A percentile compares a stretch with the other conserved stretches of the same genome.
Conservation (phyloP, 2,329 filamentous ascomycete genomes). For the Claviceps pazoutovae region DNA sequence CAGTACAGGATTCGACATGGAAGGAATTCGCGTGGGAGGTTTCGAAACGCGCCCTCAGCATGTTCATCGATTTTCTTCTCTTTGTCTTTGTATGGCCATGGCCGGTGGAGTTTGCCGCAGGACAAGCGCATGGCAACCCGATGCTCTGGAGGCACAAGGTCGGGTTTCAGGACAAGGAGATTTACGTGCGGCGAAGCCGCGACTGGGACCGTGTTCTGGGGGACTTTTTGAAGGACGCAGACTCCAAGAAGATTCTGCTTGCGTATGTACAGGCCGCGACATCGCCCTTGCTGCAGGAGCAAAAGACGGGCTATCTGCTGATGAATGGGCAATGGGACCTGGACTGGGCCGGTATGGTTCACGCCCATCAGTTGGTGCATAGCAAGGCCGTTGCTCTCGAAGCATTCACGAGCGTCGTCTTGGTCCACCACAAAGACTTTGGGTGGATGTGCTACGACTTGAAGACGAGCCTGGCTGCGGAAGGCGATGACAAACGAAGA, state of each 20-base stretch:
- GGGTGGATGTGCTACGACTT: constrained; percentile 52
- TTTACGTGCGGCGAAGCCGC: constrained; percentile 66
- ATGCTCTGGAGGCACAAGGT: constrained; percentile 57
- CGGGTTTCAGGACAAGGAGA: constrained; percentile 66
- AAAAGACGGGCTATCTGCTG: constrained; percentile 79
- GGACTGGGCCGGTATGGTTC: constrained; percentile 70
- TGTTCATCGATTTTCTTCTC: constrained; percentile 62
- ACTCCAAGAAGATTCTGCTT: constrained; percentile 44
- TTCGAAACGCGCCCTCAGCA: constrained; percentile 43
- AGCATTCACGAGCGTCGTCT: constrained; percentile 57
- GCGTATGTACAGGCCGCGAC: constrained; percentile 55
- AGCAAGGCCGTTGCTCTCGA: constrained; percentile 44
- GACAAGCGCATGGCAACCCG: constrained; percentile 44
- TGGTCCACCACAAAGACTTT: constrained; percentile 52
- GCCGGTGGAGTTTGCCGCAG: constrained; percentile 59
- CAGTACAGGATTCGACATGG: constrained; percentile 42
- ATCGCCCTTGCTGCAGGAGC: constrained; percentile 47
- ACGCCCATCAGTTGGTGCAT: constrained; percentile 56
- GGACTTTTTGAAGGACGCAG: constrained; percentile 37
- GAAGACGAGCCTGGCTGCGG: constrained; percentile 36
- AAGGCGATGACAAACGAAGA: constrained; percentile 50
- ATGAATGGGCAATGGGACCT: constrained; percentile 79
- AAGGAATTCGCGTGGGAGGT: constrained; percentile 42
- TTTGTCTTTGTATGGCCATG: constrained; percentile 56
- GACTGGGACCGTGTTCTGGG: constrained; percentile 52